A percentile compares a stretch with the other conserved stretches of the same genome.
Evolutionary conservation across 2,329 filamentous ascomycete genomes (phyloP).

Genomic region (Colletotrichum zoysiae): DNA sequence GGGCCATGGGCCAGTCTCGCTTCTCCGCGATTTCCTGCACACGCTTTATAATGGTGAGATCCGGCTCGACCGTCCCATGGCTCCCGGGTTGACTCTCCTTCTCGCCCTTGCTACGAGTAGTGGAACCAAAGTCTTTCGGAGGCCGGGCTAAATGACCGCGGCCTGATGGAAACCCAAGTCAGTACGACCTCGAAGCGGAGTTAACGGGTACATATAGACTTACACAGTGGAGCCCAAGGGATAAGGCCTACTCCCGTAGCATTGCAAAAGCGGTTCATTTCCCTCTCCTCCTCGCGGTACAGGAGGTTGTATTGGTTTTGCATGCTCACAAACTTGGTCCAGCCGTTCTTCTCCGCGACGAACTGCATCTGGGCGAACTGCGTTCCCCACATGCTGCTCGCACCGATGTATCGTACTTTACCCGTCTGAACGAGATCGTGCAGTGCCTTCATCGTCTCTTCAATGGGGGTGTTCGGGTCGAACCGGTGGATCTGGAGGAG

Average conservation of each 20-base stretch:
- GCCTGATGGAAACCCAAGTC: slow-evolving; percentile 11
- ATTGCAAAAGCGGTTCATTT: slow-evolving; percentile 58
- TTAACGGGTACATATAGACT: background rate
- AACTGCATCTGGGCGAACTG: slow-evolving; percentile 65
- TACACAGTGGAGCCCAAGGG: slow-evolving; percentile 46
- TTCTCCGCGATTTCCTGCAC: slow-evolving; percentile 69
- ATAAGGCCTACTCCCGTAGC: slow-evolving; percentile 58
- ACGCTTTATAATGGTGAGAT: slow-evolving; percentile 50
- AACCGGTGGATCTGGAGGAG: slow-evolving; percentile 72
- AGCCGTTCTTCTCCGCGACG: slow-evolving; percentile 64
- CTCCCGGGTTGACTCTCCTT: slow-evolving; percentile 47
- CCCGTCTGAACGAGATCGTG: slow-evolving; percentile 70
- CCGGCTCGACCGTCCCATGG: slow-evolving; percentile 51
- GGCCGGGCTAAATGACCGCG: slow-evolving; percentile 49
- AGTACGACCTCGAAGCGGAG: background rate
- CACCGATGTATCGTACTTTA: slow-evolving; percentile 68
- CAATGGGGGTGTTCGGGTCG: slow-evolving; percentile 62
- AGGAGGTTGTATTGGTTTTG: slow-evolving; percentile 67
- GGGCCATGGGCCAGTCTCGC: slow-evolving; percentile 70
- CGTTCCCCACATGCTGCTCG: slow-evolving; percentile 62
- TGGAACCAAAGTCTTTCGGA: slow-evolving; percentile 43
- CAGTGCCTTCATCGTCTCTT: slow-evolving; percentile 74
- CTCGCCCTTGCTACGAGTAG: slow-evolving; percentile 49
- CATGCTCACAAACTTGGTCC: slow-evolving; percentile 70
- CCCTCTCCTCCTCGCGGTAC: slow-evolving; percentile 69